Percentiles rank a stretch among this genome's conserved stretches.
Evolutionary conservation across 2,329 filamentous ascomycete genomes (phyloP).

Genomic region (Exophiala dermatitidis): DNA sequence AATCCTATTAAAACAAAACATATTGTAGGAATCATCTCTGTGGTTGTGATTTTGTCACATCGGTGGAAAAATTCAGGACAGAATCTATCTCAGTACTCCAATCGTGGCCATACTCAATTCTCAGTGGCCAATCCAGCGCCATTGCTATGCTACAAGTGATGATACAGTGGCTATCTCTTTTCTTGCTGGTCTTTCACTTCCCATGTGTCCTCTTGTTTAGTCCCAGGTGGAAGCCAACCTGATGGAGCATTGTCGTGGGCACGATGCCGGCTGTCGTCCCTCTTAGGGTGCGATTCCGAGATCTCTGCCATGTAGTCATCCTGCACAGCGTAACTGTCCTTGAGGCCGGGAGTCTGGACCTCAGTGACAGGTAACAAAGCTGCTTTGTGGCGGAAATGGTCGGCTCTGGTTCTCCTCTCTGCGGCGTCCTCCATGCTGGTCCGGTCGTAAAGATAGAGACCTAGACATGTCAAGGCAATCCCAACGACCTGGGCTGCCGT

Average conservation of each 20-base stretch:
- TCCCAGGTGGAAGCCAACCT: constrained; percentile 67
- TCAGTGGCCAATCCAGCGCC: constrained; percentile 10
- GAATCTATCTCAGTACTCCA: constrained; percentile 1
- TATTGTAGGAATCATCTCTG: no score
- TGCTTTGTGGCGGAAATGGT: constrained; percentile 55
- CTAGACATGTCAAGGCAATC: constrained; percentile 81
- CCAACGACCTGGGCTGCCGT: constrained; percentile 75
- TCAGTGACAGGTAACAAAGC: constrained; percentile 61
- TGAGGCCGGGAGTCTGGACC: constrained; percentile 31
- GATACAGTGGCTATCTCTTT: constrained; percentile 20
- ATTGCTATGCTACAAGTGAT: constrained; percentile 16
- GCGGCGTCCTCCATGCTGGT: constrained; percentile 82
- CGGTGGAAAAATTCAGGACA: neutral
- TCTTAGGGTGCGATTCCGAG: constrained; percentile 31
- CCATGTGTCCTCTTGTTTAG: constrained; percentile 84
- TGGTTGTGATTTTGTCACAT: neutral
- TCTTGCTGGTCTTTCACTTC: constrained; percentile 40
- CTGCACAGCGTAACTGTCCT: constrained; percentile 2
- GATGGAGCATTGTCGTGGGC: constrained; percentile 7
- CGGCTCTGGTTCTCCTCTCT: constrained; percentile 63
- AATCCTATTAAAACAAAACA: constrained; percentile 29
- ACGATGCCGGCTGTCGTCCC: constrained; percentile 38
- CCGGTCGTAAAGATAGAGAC: constrained; percentile 91
- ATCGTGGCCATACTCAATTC: neutral
- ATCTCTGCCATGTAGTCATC: constrained; percentile 11